Evolutionary conservation across 208 protist genomes (phyloP), one percentile per base, ranked within the genome.

Genomic region (Wallacemonas collosoma): DNA sequence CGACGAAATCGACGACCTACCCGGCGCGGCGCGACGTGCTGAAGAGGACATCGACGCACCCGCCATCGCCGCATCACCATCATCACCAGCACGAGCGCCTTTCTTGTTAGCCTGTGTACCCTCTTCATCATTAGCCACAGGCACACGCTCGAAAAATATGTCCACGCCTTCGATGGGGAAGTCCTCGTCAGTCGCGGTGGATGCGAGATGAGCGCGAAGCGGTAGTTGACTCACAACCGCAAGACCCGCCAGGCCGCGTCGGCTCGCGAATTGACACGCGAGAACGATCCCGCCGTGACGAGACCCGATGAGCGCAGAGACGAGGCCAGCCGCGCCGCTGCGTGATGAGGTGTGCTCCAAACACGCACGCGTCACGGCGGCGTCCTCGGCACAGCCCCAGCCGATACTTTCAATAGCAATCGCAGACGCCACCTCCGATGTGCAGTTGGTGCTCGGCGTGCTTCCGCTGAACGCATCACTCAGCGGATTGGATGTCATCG

Each of bases 211-310:
- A 36, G 64, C 55, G 38, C 50, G 48, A 40, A 65, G 54, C 0
- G 85, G 79, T 17, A 90, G 84, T 7, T 45, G 69, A 60, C 73
- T 80, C 11, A 85, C 57, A 36, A 73, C 56, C 2, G 77, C 75
- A 2, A 72, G 47, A 3, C 65, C 72, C 53, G 73, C 48, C 4
- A 80, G 70, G 40, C 81, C 81, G 1, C 61, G 36, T 5, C 50
- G 69, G 12, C 35, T 45, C 44, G 75, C 82, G 44, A 90, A 51
- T 17, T 65, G 58, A 45, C 79, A 80, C 3, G 62, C 68, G 8
- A 90, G 43, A n/a, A 90, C 40, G 15, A 78, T 12, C n/a, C 85
- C 85, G 2, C 81, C 76, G 15, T 57, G 68, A 41, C 55, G 67
- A 14, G 79, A 74, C 26, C 81, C 85, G 3, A 90, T 65, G 60